Conservation (phyloP, 768 basidiomycete genomes). For the Suillus americanus region DNA sequence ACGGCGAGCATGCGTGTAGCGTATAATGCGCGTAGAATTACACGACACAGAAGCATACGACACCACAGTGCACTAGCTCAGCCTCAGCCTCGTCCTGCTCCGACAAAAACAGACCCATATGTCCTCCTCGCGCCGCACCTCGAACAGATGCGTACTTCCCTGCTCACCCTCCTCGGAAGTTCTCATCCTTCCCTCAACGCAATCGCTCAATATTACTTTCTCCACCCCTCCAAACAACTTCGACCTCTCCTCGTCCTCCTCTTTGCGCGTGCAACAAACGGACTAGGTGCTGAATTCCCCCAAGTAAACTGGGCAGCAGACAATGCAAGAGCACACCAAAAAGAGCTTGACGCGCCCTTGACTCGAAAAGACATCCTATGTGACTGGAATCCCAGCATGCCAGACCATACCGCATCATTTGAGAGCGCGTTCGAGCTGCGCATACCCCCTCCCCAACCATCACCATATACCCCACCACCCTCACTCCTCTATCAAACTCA, state of each 20-base stretch:
- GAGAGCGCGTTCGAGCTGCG: slow-evolving; percentile 51
- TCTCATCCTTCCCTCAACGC: slow-evolving; percentile 86
- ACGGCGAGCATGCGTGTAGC: slow-evolving; percentile 17
- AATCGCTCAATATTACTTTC: slow-evolving; percentile 91
- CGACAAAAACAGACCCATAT: slow-evolving; percentile 56
- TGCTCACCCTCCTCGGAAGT: slow-evolving; percentile 80
- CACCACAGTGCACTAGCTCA: slow-evolving; percentile 42
- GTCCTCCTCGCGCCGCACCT: slow-evolving; percentile 74
- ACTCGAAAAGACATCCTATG: slow-evolving; percentile 79
- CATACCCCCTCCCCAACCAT: slow-evolving; percentile 27
- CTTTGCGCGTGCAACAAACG: slow-evolving; percentile 91
- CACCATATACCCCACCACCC: slow-evolving; percentile 14
- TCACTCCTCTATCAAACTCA: slow-evolving; percentile 21
- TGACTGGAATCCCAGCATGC: slow-evolving; percentile 89
- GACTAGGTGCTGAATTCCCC: slow-evolving; percentile 68
- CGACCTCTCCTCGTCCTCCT: slow-evolving; percentile 88
- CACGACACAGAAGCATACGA: slow-evolving; percentile 21
- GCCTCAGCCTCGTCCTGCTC: slow-evolving; percentile 24
- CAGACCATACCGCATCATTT: slow-evolving; percentile 74
- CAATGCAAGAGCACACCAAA: slow-evolving; percentile 48
- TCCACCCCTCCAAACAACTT: slow-evolving; percentile 86
- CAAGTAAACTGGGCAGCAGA: slow-evolving; percentile 63
- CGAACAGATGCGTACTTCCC: slow-evolving; percentile 61
- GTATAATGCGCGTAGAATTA: slow-evolving; percentile 7
- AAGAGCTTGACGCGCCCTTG: slow-evolving; percentile 79